These are phyloP conservation scores for Xylaria sp. DNA, from an alignment of 2,329 filamentous ascomycete genomes.

Conservation along the genomic window DNA sequence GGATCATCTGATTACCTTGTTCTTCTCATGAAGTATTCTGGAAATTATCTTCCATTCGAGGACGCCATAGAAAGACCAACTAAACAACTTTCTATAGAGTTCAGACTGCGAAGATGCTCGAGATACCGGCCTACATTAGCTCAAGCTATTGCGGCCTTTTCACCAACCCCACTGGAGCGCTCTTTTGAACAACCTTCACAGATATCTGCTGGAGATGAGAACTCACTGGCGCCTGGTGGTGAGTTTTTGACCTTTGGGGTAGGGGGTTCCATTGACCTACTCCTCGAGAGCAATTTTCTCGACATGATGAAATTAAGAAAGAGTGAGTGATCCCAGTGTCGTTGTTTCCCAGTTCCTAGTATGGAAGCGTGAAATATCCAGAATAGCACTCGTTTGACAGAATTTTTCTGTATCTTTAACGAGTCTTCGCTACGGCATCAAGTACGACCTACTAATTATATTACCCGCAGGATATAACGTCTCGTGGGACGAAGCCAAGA, in stretches of 20 bases:
- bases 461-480: conserved; percentile 5
- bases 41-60: conserved; percentile 70
- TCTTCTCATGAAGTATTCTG: conserved; percentile 72
- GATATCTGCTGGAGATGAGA: conserved; percentile 27
- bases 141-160: conserved; percentile 65
- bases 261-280: conserved; percentile 74
- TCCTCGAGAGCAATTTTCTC: conserved; percentile 74
- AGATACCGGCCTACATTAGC: conserved; percentile 74
- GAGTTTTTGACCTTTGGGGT: conserved; percentile 71
- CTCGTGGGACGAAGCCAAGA: conserved; percentile 60
- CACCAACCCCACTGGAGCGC: background rate
- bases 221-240: conserved; percentile 6
- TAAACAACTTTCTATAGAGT: conserved; percentile 54
- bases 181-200: background rate
- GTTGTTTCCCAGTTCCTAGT: no score
- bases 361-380: background rate
- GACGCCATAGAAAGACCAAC: conserved; percentile 58
- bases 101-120: conserved; percentile 76
- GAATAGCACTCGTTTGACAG: background rate
- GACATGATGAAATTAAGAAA: conserved; percentile 69
- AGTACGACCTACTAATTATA: conserved; percentile 8
- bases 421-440: background rate
- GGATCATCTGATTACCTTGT: conserved; percentile 74
- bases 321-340: conserved; percentile 18
- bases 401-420: background rate